Evolutionary conservation across 441 rosid genomes (phyloP), one percentile per base, ranked within the genome.

Genomic region (Gossypium aridum): DNA sequence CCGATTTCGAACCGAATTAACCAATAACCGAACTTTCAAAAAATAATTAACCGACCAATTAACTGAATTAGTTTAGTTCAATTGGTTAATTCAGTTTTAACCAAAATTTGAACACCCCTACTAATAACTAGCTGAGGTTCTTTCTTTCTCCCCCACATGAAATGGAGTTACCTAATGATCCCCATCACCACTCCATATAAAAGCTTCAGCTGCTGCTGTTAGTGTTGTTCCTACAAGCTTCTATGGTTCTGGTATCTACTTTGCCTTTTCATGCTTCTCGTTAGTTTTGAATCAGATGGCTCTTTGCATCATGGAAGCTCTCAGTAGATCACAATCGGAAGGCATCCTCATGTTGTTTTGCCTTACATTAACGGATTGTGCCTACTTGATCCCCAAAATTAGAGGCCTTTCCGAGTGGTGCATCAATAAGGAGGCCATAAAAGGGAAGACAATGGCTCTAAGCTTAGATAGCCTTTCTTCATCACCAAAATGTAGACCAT

Each of bases 251-350:
- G 83, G 76, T 70, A 77, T 87, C 67, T 85, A 81, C 64, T 85
- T 79, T 39, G 89, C 82, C 1, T 68, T 87, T 86, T 72, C 80
- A 77, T 56, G 82, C 92, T 73, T 73, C 49, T 43, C 49, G 91
- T 7, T 80, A 88, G 61, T 1, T 86, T 91, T 49, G 88, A 88
- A 79, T 90, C 94, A 54, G 94, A 90, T 72, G 94, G 92, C n/a
- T 89, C 91, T 91, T 65, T 90, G 94, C 63, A 85, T 90, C 49
- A 81, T 90, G 89, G 92, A 90, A 77, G 91, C 97, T 72, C 92
- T 89, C 14, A 71, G 81, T 39, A 81, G 87, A 79, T 89, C 96
- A 72, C 91, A 89, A 1, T 64, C 89, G 14, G 84, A 85, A 81
- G 92, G 94, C 37, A 31, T 25, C 14, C 5, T 25, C 64, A 59